Base-by-base conservation (phyloP, 129 eudicot species). In the Daucus carota region DNA sequence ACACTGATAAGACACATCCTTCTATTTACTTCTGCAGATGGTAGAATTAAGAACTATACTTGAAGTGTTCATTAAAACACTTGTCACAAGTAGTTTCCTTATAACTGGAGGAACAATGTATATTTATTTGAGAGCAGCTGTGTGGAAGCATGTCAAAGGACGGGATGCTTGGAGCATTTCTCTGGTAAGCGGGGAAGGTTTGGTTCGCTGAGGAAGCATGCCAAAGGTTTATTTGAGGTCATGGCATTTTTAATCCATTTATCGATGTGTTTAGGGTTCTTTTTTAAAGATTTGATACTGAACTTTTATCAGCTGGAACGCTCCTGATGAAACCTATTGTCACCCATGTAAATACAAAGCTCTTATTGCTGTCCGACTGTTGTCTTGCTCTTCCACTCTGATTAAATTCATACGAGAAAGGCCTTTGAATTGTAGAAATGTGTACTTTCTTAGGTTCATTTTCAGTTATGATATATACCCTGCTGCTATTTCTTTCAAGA, bases 111-210 rank as follows among this genome's bases (percentile, higher is more conserved):
- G 50, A 62, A n/a, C 43, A 16, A n/a, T 77, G 75, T 77, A 69
- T 36, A 75, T 75, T 60, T 38, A 77, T 77, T 45, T 3, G 54
- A 50, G 75, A 78, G 40, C 76, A 78, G 81, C 46, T 38, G 45
- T n/a, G 60, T 8, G 70, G 70, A 69, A 76, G 80, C 75, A 69
- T 22, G 68, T 48, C 16, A 32, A 69, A 36, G 50, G 57, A 50
- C 14, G 24, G 14, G 57, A 68, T n/a, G 62, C 40, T 29, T 31
- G 38, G 40, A 63, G 34, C 38, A 63, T 13, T 28, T 14, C 70
- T 26, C 70, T 26, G 34, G 20, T 5, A 70, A n/a, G 50, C 12
- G 29, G 34, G 3, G 18, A 41, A 11, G 74, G 43, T 28, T 22
- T 75, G 41, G 69, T 16, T 59, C 5, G 43, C 54, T 40, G 13